phyloP scores from a whole-genome alignment of 352 stramenopile genomes.

The Globisporangium echinulatum region DNA sequence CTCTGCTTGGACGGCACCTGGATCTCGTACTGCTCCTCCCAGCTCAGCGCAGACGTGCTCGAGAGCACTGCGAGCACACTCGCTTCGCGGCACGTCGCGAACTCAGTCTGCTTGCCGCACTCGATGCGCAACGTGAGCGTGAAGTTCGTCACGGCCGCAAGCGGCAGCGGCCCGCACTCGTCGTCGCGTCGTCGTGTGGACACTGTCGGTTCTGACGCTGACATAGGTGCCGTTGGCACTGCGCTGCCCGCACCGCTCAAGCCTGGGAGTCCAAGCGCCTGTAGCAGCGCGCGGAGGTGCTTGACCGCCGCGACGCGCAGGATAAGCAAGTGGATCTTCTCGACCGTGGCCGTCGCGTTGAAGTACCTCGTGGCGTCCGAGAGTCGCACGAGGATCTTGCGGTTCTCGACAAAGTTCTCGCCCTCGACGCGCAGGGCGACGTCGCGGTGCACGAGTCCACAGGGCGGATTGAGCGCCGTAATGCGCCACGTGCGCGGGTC shows the following conservation, averaged over 20 bases:
- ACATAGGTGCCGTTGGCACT: background rate
- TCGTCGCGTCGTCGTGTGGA: conserved; percentile 25
- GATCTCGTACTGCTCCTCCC: conserved; percentile 66
- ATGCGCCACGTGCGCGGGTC: conserved; percentile 52
- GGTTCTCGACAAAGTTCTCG: conserved; percentile 64
- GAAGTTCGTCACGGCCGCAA: conserved; percentile 19
- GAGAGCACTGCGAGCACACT: conserved; percentile 28
- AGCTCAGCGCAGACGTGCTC: conserved; percentile 28
- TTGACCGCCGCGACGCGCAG: conserved; percentile 43
- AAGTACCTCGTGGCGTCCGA: conserved; percentile 40
- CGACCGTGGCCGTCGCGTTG: conserved; percentile 21
- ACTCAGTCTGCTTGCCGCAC: conserved; percentile 34
- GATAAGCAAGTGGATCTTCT: conserved; percentile 44
- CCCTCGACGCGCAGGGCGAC: conserved; percentile 38
- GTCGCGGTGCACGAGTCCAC: conserved; percentile 26
- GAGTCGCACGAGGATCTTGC: conserved; percentile 48
- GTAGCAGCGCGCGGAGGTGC: conserved; percentile 32
- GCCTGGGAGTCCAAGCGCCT: conserved; percentile 16
- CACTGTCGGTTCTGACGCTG: background rate
- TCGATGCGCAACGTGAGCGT: conserved; percentile 44
- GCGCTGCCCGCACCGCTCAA: background rate
- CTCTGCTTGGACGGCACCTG: conserved; percentile 24
- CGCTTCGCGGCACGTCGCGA: conserved; percentile 37
- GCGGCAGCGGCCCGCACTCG: conserved; percentile 15
- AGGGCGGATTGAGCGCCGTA: conserved; percentile 31